Conservation (phyloP, 179 eudicot species). For the Beta lomatogona region DNA sequence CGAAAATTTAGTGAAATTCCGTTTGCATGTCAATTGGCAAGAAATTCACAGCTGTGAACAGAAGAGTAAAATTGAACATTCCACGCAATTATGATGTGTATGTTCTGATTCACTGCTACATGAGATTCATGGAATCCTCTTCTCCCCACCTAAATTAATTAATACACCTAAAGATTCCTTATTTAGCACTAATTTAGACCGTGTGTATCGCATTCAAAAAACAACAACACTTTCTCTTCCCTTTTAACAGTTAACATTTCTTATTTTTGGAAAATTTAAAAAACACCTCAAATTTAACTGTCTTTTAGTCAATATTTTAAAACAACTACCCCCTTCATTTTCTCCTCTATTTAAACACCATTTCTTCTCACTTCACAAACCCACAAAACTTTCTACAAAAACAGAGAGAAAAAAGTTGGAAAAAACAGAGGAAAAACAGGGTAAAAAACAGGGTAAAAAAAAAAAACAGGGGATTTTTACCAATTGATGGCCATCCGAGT, state of each 20-base stretch:
- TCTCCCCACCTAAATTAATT: too few relatives aligned
- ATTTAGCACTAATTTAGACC: slow-evolving; percentile 16
- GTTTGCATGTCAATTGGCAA: not conserved
- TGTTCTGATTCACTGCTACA: not conserved
- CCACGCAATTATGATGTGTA: not conserved
- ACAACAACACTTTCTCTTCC: not conserved
- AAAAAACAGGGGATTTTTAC: slow-evolving; percentile 28
- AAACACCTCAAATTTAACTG: not conserved
- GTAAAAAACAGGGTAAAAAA: slow-evolving; percentile 12
- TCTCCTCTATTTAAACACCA: slow-evolving; percentile 13
- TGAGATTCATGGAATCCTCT: slow-evolving; percentile 19
- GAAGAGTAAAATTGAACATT: not conserved
- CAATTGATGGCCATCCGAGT: slow-evolving; percentile 44
- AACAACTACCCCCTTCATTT: not conserved
- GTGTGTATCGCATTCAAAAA: not conserved
- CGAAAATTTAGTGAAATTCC: not conserved
- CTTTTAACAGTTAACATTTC: not conserved
- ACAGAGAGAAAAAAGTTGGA: not conserved
- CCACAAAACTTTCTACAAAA: not conserved
- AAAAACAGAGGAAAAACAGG: not conserved
- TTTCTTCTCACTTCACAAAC: slow-evolving; percentile 14
- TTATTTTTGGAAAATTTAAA: not conserved
- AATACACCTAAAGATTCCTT: slow-evolving; percentile 22
- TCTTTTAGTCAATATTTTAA: not conserved
- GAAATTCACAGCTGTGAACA: not conserved